Conservation (phyloP, 2,329 filamentous ascomycete species). For the Epichloe hybrida region DNA sequence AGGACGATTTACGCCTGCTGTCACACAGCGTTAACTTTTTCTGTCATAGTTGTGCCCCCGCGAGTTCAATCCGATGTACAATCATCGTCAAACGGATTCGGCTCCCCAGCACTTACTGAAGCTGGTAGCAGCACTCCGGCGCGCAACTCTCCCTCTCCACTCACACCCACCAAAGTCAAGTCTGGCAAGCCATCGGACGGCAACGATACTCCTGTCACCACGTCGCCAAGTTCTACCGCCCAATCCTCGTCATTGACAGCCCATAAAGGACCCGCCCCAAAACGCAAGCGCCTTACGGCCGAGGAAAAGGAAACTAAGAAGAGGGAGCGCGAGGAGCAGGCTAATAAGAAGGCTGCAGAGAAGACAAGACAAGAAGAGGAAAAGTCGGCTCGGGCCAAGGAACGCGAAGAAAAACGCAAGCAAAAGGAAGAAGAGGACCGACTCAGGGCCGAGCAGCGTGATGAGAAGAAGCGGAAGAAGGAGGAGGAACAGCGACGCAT, state of each 20-base stretch:
- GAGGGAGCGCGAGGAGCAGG: slow-evolving; percentile 21
- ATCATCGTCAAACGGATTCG: slow-evolving; percentile 13
- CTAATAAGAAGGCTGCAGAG: slow-evolving; percentile 10
- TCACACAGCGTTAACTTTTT: slow-evolving; percentile 6
- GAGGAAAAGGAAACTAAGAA: slow-evolving; percentile 23
- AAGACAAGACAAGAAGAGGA: slow-evolving; percentile 25
- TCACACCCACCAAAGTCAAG: slow-evolving; percentile 17
- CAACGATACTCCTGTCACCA: slow-evolving; percentile 6
- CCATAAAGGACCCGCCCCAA: slow-evolving; percentile 19
- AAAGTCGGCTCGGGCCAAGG: slow-evolving; percentile 22
- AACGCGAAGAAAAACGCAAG: slow-evolving; percentile 26
- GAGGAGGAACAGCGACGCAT: slow-evolving; percentile 31
- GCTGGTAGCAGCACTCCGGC: slow-evolving; percentile 27
- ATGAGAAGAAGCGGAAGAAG: slow-evolving; percentile 35
- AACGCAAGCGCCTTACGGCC: slow-evolving; percentile 28
- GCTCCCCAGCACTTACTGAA: slow-evolving; percentile 27
- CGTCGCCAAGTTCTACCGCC: not conserved
- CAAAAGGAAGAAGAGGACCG: slow-evolving; percentile 29
- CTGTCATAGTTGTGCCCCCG: slow-evolving; percentile 11
- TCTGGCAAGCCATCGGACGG: slow-evolving; percentile 1
- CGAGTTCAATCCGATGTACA: slow-evolving; percentile 13
- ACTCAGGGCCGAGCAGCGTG: slow-evolving; percentile 26
- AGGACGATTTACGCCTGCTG: not conserved
- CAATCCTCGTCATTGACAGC: not conserved
- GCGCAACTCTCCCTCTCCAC: slow-evolving; percentile 22